These are phyloP conservation scores for Maudiozyma turicensis DNA, from an alignment of 805 yeast genomes.

Conservation along the genomic window DNA sequence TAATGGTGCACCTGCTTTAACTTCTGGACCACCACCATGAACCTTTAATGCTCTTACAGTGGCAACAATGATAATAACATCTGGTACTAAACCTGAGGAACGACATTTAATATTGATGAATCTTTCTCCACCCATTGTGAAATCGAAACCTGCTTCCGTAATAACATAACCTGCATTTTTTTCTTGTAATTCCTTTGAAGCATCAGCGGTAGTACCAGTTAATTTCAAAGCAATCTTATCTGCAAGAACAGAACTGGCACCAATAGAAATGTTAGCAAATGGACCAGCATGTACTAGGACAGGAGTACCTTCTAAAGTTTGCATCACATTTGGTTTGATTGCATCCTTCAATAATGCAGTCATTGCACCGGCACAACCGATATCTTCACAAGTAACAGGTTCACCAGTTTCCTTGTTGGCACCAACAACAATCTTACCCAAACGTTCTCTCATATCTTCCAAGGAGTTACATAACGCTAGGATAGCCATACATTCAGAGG, in stretches of 20 bases:
- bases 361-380: slow-evolving; percentile 80
- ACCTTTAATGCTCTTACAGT: slow-evolving; percentile 77
- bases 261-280: slow-evolving; percentile 78
- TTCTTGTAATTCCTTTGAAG: slow-evolving; percentile 34
- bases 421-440: slow-evolving; percentile 70
- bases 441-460: slow-evolving; percentile 61
- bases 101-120: slow-evolving; percentile 76
- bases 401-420: slow-evolving; percentile 50
- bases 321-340: slow-evolving; percentile 78
- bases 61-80: slow-evolving; percentile 71
- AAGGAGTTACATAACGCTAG: slow-evolving; percentile 64
- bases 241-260: slow-evolving; percentile 76
- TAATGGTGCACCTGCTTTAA: slow-evolving; percentile 73
- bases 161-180: slow-evolving; percentile 65
- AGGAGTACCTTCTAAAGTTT: slow-evolving; percentile 81
- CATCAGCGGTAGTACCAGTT: slow-evolving; percentile 52
- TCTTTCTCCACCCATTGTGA: slow-evolving; percentile 89
- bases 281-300: slow-evolving; percentile 86
- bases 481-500: slow-evolving; percentile 81
- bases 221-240: slow-evolving; percentile 74
- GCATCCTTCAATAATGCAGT: slow-evolving; percentile 76
- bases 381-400: slow-evolving; percentile 74
- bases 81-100: slow-evolving; percentile 70
- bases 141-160: slow-evolving; percentile 84
- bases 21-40: slow-evolving; percentile 86